Base-by-base conservation (phyloP, 2,329 filamentous ascomycete genomes). In the Phyllosticta citrichinensis region DNA sequence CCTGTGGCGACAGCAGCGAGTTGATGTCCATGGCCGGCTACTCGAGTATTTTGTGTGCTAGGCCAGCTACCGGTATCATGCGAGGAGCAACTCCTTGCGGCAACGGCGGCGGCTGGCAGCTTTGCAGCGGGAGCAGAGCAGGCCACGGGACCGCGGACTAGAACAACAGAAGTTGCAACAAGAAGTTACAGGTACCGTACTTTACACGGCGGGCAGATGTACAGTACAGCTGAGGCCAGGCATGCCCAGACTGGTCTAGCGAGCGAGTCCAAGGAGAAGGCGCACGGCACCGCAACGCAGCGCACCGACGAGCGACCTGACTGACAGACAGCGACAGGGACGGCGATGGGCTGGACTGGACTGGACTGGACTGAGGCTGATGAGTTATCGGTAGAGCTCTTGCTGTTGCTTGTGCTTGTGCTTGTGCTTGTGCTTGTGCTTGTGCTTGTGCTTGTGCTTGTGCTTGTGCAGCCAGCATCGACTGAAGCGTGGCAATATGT, bases 11-110 rank as follows among this genome's bases (percentile, higher is more conserved):
- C 57, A 80, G 67, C 57, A 80, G 70, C 55, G 75, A 76, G 67
- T 77, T 77, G 73, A 80, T 80, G 66, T 80, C 75, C 78, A 80
- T 80, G 52, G 20, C 25, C n/a, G 27, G 20, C 30, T 9, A n/a
- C 20, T 50, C 12, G 11, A n/a, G 27, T n/a, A 47, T 47, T 47
- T 47, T 47, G 40, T 47, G 40, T n/a, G 17, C 40, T 47, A 47
- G 40, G 40, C 40, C 40, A 47, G 40, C 40, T 47, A n/a, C 40
- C 40, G 40, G 17, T 47, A 47, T 47, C 40, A 47, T 47, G 40
- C 40, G 40, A 47, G 40, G 40, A 47, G 40, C 40, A 47, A 14
- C 40, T 47, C 40, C 40, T 47, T 47, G 40, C 40, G 40, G 40
- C 40, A 47, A 47, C 40, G 40, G 40, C 40, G 40, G 40, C 40